Evolutionary conservation across 495 filamentous ascomycete genomes (phyloP).

Genomic region (Penicillium daleae): DNA sequence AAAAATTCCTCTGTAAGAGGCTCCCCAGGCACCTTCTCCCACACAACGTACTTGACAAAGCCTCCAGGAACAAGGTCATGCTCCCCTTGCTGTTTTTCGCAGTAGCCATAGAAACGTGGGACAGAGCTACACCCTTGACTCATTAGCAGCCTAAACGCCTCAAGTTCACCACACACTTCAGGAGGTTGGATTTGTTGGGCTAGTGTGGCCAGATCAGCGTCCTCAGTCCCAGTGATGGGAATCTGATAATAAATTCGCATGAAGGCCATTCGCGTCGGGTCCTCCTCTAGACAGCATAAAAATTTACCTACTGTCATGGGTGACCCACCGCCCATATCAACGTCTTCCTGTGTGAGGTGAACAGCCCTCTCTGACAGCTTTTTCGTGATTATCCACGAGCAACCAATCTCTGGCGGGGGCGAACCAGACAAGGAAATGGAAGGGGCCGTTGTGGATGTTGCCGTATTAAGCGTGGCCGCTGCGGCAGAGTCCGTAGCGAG

Average conservation of each 20-base stretch:
- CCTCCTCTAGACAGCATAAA: constrained; percentile 20
- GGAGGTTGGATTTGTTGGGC: constrained; percentile 11
- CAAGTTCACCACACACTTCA: constrained; percentile 20
- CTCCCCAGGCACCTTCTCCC: constrained; percentile 25
- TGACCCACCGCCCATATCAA: not conserved
- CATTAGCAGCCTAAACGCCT: constrained; percentile 14
- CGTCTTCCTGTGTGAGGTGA: not conserved
- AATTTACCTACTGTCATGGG: constrained; percentile 5
- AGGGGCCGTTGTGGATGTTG: not conserved
- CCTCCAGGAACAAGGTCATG: constrained; percentile 23
- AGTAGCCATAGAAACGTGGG: constrained; percentile 21
- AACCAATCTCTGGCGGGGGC: not conserved
- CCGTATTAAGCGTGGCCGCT: not conserved
- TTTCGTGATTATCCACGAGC: not conserved
- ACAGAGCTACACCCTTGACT: constrained; percentile 16
- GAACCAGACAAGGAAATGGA: not conserved
- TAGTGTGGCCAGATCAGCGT: constrained; percentile 17
- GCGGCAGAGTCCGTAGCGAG: too few species aligned
- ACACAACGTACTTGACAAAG: constrained; percentile 23
- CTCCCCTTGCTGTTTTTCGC: constrained; percentile 18
- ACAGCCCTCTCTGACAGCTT: not conserved
- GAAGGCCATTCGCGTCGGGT: constrained; percentile 11
- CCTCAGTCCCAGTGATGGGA: constrained; percentile 26
- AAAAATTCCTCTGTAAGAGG: constrained; percentile 24
- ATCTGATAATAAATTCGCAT: constrained; percentile 29